Conservation (phyloP, 176 grass and related monocot genomes). For the Oryza officinalis region DNA sequence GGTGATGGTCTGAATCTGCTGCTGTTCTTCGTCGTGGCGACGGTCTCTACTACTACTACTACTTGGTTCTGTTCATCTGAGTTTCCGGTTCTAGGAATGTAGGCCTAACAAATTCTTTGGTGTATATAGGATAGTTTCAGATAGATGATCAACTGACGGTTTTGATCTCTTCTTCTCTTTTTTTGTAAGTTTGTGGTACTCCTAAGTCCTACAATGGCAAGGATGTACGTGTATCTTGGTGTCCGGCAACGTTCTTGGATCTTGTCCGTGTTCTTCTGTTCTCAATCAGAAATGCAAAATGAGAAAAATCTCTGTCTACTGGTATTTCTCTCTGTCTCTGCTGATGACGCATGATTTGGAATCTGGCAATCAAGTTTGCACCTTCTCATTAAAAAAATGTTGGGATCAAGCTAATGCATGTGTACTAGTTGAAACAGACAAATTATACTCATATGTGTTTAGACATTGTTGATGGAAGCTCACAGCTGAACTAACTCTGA, state of each 20-base stretch:
- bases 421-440: neutral
- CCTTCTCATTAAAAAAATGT: neutral
- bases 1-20: neutral
- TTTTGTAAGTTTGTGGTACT: constrained; percentile 1
- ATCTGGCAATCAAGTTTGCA: neutral
- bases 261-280: neutral
- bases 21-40: neutral
- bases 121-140: constrained; percentile 43
- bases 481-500: neutral
- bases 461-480: neutral
- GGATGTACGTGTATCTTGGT: constrained; percentile 31
- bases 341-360: neutral
- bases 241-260: neutral
- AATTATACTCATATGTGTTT: neutral
- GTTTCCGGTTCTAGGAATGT: constrained; percentile 24
- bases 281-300: constrained; percentile 5
- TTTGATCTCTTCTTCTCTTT: neutral
- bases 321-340: constrained; percentile 13
- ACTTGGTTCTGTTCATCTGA: neutral
- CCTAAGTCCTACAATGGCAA: constrained; percentile 47
- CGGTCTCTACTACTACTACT: neutral
- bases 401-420: neutral
- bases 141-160: constrained; percentile 23
- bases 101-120: constrained; percentile 36
- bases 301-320: neutral